phyloP scores from a whole-genome alignment of 495 filamentous ascomycete genomes.

The Xylaria curta region DNA sequence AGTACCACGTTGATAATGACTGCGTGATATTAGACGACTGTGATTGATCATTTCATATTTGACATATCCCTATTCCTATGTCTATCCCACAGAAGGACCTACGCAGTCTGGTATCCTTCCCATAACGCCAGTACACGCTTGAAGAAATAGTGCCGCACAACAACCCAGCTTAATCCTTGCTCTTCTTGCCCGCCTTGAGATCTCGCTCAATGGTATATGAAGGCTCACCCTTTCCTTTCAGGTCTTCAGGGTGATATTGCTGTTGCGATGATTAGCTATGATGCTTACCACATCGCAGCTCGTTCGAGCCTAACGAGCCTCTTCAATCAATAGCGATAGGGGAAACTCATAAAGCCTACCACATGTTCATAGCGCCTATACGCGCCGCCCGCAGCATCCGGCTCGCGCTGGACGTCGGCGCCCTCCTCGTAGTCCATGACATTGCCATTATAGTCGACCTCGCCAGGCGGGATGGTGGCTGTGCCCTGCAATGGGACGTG shows the following conservation, averaged over 20 bases:
- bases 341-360: slow-evolving; percentile 54
- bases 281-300: neutral
- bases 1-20: neutral
- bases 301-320: neutral
- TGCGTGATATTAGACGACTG: neutral
- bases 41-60: neutral
- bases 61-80: neutral
- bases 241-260: slow-evolving; percentile 72
- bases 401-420: slow-evolving; percentile 78
- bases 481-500: slow-evolving; percentile 88
- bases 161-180: neutral
- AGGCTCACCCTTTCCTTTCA: slow-evolving; percentile 83
- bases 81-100: neutral
- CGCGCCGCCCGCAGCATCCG: slow-evolving; percentile 60
- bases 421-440: slow-evolving; percentile 86
- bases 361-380: slow-evolving; percentile 72
- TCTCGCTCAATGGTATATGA: slow-evolving; percentile 70
- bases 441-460: slow-evolving; percentile 67
- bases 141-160: neutral
- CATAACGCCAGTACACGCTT: slow-evolving; percentile 8
- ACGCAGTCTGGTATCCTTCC: neutral
- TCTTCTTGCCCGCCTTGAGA: slow-evolving; percentile 53
- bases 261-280: slow-evolving; percentile 36
- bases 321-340: neutral
- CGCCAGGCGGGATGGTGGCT: slow-evolving; percentile 76